Evolutionary conservation across 768 basidiomycete genomes (phyloP).

Genomic region (Pilatotrama ljubarskyi): DNA sequence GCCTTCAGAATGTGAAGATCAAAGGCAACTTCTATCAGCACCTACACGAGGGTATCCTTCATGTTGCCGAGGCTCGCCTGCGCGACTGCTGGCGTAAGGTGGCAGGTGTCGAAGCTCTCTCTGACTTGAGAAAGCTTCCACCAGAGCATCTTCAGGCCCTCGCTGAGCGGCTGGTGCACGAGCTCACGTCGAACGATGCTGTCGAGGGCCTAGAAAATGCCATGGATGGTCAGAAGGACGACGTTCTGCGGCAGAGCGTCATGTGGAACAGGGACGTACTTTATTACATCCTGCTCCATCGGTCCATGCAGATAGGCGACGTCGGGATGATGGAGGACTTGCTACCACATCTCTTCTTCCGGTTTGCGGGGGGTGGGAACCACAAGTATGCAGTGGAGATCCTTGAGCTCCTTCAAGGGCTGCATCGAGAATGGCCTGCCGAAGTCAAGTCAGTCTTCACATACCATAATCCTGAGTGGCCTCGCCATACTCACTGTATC

Average conservation of each 20-base stretch:
- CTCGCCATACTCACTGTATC: not conserved
- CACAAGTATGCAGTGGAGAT: slow-evolving; percentile 31
- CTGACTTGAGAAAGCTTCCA: slow-evolving; percentile 27
- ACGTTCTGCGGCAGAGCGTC: slow-evolving; percentile 29
- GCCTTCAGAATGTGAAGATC: slow-evolving; percentile 15
- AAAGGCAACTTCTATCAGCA: slow-evolving; percentile 30
- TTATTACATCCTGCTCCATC: slow-evolving; percentile 36
- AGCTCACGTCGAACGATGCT: slow-evolving; percentile 34
- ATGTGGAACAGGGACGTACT: slow-evolving; percentile 41
- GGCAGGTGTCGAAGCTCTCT: slow-evolving; percentile 25
- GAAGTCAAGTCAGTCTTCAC: slow-evolving; percentile 20
- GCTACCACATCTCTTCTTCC: slow-evolving; percentile 28
- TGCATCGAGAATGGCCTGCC: slow-evolving; percentile 31
- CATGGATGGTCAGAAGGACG: slow-evolving; percentile 28
- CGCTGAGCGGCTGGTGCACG: slow-evolving; percentile 29
- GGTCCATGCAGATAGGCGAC: slow-evolving; percentile 38
- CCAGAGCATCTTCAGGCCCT: slow-evolving; percentile 32
- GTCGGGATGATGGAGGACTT: slow-evolving; percentile 28
- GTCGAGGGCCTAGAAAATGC: slow-evolving; percentile 21
- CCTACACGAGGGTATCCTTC: slow-evolving; percentile 38
- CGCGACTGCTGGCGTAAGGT: slow-evolving; percentile 35
- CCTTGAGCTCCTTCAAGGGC: slow-evolving; percentile 30
- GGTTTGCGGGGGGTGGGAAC: slow-evolving; percentile 30
- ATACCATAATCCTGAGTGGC: not conserved
- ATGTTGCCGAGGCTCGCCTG: slow-evolving; percentile 41